phyloP scores from a whole-genome alignment of 2,329 filamentous ascomycete species.

The Fragosphaeria purpurea region DNA sequence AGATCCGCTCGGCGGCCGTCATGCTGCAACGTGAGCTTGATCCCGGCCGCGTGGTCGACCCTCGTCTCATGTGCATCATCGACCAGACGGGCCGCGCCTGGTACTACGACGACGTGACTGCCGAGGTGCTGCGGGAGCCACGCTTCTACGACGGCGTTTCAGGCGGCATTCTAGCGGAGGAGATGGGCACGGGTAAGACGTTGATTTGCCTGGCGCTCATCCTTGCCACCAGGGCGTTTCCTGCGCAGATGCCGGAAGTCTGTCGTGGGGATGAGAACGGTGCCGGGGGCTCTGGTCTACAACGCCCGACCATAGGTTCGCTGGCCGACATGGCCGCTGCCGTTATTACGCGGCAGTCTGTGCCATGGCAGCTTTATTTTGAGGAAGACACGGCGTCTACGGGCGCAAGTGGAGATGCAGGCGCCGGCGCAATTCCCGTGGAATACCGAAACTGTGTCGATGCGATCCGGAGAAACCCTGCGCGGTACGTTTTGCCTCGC shows the following conservation, averaged over 20 bases:
- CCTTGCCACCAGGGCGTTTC: conserved; percentile 61
- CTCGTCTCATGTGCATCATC: conserved; percentile 50
- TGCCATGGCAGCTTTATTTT: conserved; percentile 63
- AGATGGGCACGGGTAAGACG: conserved; percentile 80
- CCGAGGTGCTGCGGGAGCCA: conserved; percentile 53
- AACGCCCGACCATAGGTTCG: conserved; percentile 42
- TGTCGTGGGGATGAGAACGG: conserved; percentile 28
- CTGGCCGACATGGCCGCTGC: conserved; percentile 67
- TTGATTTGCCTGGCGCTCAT: conserved; percentile 72
- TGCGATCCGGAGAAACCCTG: conserved; percentile 47
- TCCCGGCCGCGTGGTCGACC: conserved; percentile 58
- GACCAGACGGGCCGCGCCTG: conserved; percentile 49
- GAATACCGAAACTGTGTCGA: conserved; percentile 43
- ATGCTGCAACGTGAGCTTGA: conserved; percentile 77
- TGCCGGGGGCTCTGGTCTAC: conserved; percentile 23
- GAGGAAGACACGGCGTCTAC: conserved; percentile 27
- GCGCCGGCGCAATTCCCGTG: too few species aligned
- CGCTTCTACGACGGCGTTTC: conserved; percentile 61
- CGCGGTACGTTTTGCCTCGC: conserved; percentile 46
- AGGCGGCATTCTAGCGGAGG: conserved; percentile 72
- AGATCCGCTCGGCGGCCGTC: conserved; percentile 65
- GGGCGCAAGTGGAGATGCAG: conserved; percentile 29
- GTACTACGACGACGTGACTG: conserved; percentile 60
- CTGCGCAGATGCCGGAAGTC: conserved; percentile 54
- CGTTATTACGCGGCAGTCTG: conserved; percentile 51